Conservation (phyloP, 1,284 basidiomycete genomes). For the Leucoagaricus sp. region DNA sequence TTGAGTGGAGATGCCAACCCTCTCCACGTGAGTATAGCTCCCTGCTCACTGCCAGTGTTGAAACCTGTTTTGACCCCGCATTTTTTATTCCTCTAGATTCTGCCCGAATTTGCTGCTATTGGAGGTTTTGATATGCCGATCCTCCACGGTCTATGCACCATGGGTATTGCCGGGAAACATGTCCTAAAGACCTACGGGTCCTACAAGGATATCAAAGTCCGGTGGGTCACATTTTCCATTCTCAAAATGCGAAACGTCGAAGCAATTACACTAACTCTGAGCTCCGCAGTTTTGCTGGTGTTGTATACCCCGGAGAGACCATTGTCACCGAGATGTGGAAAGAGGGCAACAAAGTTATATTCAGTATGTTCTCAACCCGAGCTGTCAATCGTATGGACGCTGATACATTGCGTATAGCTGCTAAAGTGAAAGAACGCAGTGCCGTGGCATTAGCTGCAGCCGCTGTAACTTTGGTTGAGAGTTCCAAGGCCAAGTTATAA, state of each 20-base stretch:
- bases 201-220: constrained; percentile 94
- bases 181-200: constrained; percentile 85
- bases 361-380: constrained; percentile 57
- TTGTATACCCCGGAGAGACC: constrained; percentile 95
- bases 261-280: neutral
- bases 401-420: constrained; percentile 40
- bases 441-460: constrained; percentile 71
- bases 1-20: constrained; percentile 92
- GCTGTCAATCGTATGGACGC: neutral
- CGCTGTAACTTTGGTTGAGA: constrained; percentile 66
- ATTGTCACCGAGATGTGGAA: constrained; percentile 98
- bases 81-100: constrained; percentile 57
- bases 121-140: constrained; percentile 96
- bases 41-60: neutral
- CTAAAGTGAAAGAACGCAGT: constrained; percentile 81
- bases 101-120: constrained; percentile 90
- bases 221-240: constrained; percentile 46
- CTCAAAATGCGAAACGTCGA: neutral
- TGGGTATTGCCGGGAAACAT: constrained; percentile 96
- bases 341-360: constrained; percentile 89
- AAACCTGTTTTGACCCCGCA: too few relatives aligned
- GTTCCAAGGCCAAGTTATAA: constrained; percentile 63
- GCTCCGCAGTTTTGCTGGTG: constrained; percentile 71
- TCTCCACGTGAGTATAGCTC: constrained; percentile 65
- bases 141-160: constrained; percentile 83